Evolutionary conservation across 768 basidiomycete species (phyloP).

Genomic region (Hericium rajendrae): DNA sequence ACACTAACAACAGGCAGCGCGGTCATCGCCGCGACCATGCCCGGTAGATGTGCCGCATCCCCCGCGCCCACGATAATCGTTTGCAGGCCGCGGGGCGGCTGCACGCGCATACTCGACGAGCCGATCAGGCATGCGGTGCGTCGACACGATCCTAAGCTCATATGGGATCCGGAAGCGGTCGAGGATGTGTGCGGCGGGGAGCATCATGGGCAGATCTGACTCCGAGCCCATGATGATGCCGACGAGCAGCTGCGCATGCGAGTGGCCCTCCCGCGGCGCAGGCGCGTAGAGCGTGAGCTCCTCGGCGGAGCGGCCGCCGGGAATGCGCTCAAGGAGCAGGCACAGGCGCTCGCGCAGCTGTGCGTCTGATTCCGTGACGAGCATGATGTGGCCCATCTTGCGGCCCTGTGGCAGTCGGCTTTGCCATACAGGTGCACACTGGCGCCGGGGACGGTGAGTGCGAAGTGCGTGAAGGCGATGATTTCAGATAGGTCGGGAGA

Average conservation of each 20-base stretch:
- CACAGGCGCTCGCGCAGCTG: constrained; percentile 60
- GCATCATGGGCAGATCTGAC: constrained; percentile 89
- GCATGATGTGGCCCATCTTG: constrained; percentile 96
- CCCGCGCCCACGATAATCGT: constrained; percentile 92
- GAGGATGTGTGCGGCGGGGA: constrained; percentile 78
- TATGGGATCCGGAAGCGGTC: constrained; percentile 76
- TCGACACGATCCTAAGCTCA: constrained; percentile 92
- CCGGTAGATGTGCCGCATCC: constrained; percentile 94
- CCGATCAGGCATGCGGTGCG: constrained; percentile 88
- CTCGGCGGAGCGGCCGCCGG: constrained; percentile 27
- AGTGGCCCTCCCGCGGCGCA: constrained; percentile 37
- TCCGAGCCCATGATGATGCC: constrained; percentile 98
- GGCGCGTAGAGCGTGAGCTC: constrained; percentile 48
- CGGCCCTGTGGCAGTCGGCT: constrained; percentile 75
- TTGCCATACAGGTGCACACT: constrained; percentile 94
- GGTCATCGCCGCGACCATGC: constrained; percentile 97
- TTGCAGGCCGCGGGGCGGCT: constrained; percentile 55
- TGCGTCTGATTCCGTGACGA: constrained; percentile 77
- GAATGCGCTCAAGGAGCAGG: constrained; percentile 59
- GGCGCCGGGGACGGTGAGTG: constrained; percentile 65
- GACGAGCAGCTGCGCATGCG: constrained; percentile 68
- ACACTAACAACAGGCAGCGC: constrained; percentile 90
- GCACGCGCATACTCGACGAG: constrained; percentile 74
- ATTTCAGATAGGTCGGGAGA: constrained; percentile 60
- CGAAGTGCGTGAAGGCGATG: constrained; percentile 40